A percentile compares a stretch with the other conserved stretches of the same genome.
These are phyloP conservation scores for Flaveria floridana DNA, from an alignment of 140 eudicot genomes.

Conservation along the genomic window DNA sequence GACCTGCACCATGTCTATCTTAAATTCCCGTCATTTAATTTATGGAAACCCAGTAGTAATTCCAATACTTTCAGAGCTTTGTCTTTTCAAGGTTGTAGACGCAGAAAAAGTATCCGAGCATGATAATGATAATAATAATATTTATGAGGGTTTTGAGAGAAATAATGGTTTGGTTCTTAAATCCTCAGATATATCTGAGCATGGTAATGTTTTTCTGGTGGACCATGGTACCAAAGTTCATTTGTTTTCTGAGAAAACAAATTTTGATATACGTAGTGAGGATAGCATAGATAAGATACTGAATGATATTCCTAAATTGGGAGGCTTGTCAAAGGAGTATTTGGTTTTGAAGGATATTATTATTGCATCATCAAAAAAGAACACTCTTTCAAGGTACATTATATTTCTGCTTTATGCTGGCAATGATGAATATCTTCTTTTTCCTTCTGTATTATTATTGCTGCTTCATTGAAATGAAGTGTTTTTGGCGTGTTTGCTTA, in stretches of 20 bases:
- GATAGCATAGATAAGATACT: conserved; percentile 27
- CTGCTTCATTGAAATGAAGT: neutral
- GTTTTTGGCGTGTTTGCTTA: neutral
- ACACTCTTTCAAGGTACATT: conserved; percentile 62
- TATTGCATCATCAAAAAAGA: conserved; percentile 55
- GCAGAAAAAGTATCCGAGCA: conserved; percentile 38
- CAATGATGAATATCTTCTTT: neutral
- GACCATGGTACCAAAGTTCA: conserved; percentile 60
- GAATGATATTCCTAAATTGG: conserved; percentile 50
- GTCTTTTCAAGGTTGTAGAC: conserved; percentile 63
- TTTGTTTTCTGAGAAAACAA: conserved; percentile 34
- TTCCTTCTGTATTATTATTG: neutral
- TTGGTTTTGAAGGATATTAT: conserved; percentile 61
- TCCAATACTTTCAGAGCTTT: conserved; percentile 62
- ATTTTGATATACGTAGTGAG: conserved; percentile 34
- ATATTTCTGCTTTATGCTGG: neutral
- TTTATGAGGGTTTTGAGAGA: conserved; percentile 22
- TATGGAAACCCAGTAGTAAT: conserved; percentile 62
- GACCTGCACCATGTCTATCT: conserved; percentile 58
- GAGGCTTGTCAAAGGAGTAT: conserved; percentile 78
- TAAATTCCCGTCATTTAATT: conserved; percentile 58
- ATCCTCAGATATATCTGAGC: conserved; percentile 29
- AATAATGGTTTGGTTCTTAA: conserved; percentile 27
- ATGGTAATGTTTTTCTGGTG: conserved; percentile 44
- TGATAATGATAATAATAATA: conserved; percentile 21